Evolutionary conservation across 305 asterid genomes (phyloP).

Genomic region (Euphrasia arctica): DNA sequence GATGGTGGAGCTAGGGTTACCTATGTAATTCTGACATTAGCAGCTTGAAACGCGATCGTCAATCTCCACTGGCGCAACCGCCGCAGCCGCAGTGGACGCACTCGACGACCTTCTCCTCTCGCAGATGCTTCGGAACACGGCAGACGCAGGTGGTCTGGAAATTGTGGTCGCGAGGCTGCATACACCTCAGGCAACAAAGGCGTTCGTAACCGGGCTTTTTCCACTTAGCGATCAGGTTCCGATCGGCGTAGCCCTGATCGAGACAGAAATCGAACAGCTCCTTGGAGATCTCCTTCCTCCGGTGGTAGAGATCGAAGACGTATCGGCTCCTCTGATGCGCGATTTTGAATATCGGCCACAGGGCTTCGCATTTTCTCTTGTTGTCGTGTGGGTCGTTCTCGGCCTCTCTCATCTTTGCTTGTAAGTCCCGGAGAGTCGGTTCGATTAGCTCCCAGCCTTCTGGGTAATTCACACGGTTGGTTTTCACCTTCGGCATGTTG

Average conservation of each 20-base stretch:
- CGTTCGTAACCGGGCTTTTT: constrained; percentile 85
- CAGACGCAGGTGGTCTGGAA: constrained; percentile 88
- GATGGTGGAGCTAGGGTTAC: background rate
- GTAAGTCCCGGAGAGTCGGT: constrained; percentile 3
- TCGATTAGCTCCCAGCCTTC: constrained; percentile 14
- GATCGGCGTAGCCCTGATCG: constrained; percentile 15
- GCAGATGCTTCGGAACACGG: constrained; percentile 81
- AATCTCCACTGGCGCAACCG: constrained; percentile 96
- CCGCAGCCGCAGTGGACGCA: constrained; percentile 88
- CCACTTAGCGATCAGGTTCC: constrained; percentile 14
- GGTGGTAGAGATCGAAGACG: constrained; percentile 10
- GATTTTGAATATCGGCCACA: constrained; percentile 15
- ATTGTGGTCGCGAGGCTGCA: constrained; percentile 93
- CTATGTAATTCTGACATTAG: background rate
- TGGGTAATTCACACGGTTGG: constrained; percentile 7
- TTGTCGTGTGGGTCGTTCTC: constrained; percentile 11
- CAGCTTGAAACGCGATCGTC: constrained; percentile 21
- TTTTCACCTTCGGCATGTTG: constrained; percentile 13
- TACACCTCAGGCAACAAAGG: constrained; percentile 89
- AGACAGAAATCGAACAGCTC: constrained; percentile 14
- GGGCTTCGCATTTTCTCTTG: constrained; percentile 7
- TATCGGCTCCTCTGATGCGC: constrained; percentile 19
- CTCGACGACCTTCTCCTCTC: constrained; percentile 91
- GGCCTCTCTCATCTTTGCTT: constrained; percentile 9
- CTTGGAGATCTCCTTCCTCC: constrained; percentile 15